Conservation (phyloP, 2,329 filamentous ascomycete genomes). For the Curvularia spicifera region DNA sequence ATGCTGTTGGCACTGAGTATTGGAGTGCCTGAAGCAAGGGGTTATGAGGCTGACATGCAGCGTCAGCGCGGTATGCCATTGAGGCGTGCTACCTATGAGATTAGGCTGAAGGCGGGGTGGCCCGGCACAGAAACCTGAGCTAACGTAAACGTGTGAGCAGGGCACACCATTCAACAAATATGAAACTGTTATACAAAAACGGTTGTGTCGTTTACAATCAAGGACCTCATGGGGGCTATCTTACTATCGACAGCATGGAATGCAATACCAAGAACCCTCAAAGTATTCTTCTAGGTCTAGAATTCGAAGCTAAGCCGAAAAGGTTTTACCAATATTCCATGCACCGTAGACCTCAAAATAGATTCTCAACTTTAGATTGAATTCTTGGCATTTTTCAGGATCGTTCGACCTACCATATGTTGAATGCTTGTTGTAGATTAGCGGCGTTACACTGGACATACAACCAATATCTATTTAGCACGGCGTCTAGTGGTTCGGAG, state of each 20-base stretch:
- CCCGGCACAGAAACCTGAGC: neutral
- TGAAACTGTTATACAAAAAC: neutral
- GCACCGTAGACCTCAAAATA: neutral
- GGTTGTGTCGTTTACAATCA: neutral
- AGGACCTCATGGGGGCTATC: neutral
- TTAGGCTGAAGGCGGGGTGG: conserved; percentile 8
- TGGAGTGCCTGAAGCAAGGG: neutral
- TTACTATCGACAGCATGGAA: no score
- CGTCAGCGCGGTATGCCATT: neutral
- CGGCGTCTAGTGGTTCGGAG: neutral
- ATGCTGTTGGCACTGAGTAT: no score
- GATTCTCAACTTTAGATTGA: neutral
- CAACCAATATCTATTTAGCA: neutral
- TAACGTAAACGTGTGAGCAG: neutral
- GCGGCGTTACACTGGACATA: neutral
- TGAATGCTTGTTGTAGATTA: neutral
- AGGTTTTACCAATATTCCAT: neutral
- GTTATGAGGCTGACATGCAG: conserved; percentile 4
- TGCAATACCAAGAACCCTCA: neutral
- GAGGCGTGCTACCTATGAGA: neutral
- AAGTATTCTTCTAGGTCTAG: neutral
- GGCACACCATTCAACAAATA: neutral
- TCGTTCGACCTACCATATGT: neutral
- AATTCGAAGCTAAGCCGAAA: neutral
- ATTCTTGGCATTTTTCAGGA: neutral